phyloP scores from a whole-genome alignment of 441 rosid genomes.

The Lepidium campestre region DNA sequence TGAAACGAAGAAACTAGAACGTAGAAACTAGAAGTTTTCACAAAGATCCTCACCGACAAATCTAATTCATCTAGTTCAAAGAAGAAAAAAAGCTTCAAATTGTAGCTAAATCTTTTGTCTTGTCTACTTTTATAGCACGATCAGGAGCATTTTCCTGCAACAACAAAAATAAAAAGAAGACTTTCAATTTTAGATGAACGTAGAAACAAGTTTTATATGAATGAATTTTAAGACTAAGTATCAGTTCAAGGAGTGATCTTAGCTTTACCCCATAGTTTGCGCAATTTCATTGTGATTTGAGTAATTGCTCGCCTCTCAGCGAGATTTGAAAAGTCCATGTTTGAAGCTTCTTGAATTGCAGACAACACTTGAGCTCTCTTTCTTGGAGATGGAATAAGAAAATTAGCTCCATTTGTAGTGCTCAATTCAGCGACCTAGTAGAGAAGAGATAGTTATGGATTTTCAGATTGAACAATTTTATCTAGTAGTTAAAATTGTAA shows the following conservation, averaged over 20 bases:
- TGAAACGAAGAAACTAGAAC: neutral
- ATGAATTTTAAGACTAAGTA: neutral
- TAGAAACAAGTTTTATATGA: neutral
- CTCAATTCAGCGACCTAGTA: slow-evolving; percentile 73
- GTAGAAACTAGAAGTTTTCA: neutral
- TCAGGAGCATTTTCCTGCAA: slow-evolving; percentile 1
- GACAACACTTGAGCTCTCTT: slow-evolving; percentile 56
- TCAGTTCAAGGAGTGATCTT: slow-evolving; percentile 5
- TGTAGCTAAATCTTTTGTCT: neutral
- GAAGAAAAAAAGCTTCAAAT: neutral
- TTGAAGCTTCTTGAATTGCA: slow-evolving; percentile 73
- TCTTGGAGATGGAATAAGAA: slow-evolving; percentile 51
- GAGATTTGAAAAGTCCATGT: slow-evolving; percentile 59
- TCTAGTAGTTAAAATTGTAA: neutral
- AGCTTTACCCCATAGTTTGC: slow-evolving; percentile 70
- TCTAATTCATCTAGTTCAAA: too few species aligned
- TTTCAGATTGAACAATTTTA: neutral
- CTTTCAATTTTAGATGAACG: too few species aligned
- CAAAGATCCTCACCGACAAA: neutral
- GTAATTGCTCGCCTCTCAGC: slow-evolving; percentile 58
- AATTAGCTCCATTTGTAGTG: slow-evolving; percentile 60
- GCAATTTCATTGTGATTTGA: slow-evolving; percentile 65
- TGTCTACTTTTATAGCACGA: neutral
- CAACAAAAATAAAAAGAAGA: neutral
- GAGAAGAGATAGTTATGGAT: neutral